Conservation (phyloP, 1,139 yeast species). For the Taiozyma sp. region DNA sequence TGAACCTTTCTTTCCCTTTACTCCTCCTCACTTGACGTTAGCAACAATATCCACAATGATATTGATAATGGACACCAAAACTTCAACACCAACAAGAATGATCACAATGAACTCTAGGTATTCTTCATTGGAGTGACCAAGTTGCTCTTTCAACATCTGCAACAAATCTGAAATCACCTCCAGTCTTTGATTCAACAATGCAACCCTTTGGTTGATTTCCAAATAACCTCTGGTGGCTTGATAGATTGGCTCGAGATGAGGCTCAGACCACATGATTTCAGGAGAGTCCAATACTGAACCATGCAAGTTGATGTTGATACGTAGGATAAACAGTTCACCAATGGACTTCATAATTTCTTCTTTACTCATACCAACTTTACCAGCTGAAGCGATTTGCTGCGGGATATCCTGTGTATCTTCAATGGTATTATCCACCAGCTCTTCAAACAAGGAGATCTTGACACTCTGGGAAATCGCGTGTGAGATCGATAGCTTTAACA, state of each 20-base stretch:
- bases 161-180: constrained; percentile 90
- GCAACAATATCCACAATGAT: constrained; percentile 40
- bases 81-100: constrained; percentile 88
- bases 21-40: constrained; percentile 12
- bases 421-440: constrained; percentile 89
- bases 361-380: constrained; percentile 90
- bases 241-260: constrained; percentile 93
- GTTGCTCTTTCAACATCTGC: constrained; percentile 94
- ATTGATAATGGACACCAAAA: constrained; percentile 79
- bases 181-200: constrained; percentile 78
- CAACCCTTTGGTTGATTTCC: constrained; percentile 90
- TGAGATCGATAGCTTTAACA: constrained; percentile 83
- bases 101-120: constrained; percentile 90
- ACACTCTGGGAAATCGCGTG: constrained; percentile 93
- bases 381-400: constrained; percentile 88
- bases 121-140: constrained; percentile 90
- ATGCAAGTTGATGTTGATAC: constrained; percentile 88
- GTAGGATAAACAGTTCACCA: constrained; percentile 86
- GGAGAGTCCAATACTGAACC: constrained; percentile 96
- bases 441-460: constrained; percentile 90
- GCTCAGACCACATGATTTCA: constrained; percentile 98
- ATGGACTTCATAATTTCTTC: constrained; percentile 95
- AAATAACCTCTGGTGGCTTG: constrained; percentile 94
- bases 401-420: constrained; percentile 97
- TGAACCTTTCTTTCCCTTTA: neutral